Evolutionary conservation across 2,329 filamentous ascomycete species (phyloP), one percentile per base, ranked within the genome.

Genomic region (Exophiala mesophila): DNA sequence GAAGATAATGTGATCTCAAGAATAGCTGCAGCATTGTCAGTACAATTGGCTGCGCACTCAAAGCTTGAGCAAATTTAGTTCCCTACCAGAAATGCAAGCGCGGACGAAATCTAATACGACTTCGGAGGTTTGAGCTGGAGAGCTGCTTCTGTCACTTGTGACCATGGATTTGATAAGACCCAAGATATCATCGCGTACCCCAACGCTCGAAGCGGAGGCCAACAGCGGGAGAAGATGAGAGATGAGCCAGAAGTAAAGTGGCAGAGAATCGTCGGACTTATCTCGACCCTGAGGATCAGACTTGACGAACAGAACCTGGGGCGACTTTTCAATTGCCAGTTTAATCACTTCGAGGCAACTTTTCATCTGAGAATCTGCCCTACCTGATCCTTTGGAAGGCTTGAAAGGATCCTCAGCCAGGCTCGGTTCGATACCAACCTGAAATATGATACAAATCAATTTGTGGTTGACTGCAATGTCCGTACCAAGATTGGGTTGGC

Each of bases 261-360:
- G 74, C 3, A 70, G 69, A 23, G 66, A 61, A 36, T 41, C 29
- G 15, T 39, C 31, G 33, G 38, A 6, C 3, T 21, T 21, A 16
- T 23, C 40, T 23, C 26, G 40, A 24, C 38, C 36, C 30, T 41
- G 38, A 21, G 41, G 21, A 78, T 74, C 52, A 77, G 69, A 85
- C 28, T 76, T 59, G 73, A 82, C 85, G 30, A 83, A 68, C 3
- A 84, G 74, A 47, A 82, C 79, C 28, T 64, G 64, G 12, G 80
- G 88, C 5, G 83, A 85, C 57, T 88, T 85, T 49, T 79, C 75
- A 51, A 95, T 74, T 2, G 85, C 85, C 38, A 84, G 75, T 44
- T 77, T 76, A 32, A 96, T 73, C 39, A 94, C 88, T 53, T 83
- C 78, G 35, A 95, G 73, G 39, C 87, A 88, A 57, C 88, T 83